These are phyloP conservation scores for Mortierella sp. DNA, from an alignment of 371 early-diverging fungal genomes.

Conservation along the genomic window DNA sequence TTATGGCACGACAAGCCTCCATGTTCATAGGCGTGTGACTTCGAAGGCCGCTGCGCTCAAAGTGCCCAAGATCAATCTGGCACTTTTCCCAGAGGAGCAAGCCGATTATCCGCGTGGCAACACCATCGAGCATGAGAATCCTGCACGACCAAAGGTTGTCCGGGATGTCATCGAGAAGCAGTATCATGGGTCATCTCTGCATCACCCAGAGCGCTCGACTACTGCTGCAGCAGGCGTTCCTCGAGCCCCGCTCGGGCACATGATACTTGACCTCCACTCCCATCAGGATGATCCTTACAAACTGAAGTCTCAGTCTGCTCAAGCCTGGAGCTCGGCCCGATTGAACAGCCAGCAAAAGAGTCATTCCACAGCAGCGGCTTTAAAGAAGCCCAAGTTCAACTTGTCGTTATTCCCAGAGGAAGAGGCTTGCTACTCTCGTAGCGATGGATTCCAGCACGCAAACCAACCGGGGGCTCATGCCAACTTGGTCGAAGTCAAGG, in stretches of 20 bases:
- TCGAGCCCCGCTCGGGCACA: background rate
- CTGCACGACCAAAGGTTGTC: constrained; percentile 2
- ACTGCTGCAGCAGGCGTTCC: background rate
- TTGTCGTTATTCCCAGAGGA: constrained; percentile 26
- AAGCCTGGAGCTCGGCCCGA: background rate
- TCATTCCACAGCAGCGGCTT: constrained; percentile 12
- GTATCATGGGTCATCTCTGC: background rate
- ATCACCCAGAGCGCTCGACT: background rate
- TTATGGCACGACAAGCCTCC: background rate
- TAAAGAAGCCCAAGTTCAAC: constrained; percentile 10
- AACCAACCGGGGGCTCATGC: constrained; percentile 1
- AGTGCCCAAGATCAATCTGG: background rate
- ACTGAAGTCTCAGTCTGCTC: background rate
- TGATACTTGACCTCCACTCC: constrained; percentile 9
- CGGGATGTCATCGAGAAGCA: constrained; percentile 1
- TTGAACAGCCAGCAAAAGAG: background rate
- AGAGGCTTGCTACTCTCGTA: constrained; percentile 29
- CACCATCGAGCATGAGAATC: constrained; percentile 8
- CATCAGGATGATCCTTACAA: background rate
- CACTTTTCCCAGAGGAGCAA: constrained; percentile 8
- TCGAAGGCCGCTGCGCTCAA: constrained; percentile 10
- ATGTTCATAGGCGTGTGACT: constrained; percentile 5
- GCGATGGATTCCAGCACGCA: background rate
- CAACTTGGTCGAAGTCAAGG: constrained; percentile 3
- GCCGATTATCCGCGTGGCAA: constrained; percentile 18